Evolutionary conservation across 169 alveolate genomes (phyloP).

Genomic region (Amoebophrya sp.): DNA sequence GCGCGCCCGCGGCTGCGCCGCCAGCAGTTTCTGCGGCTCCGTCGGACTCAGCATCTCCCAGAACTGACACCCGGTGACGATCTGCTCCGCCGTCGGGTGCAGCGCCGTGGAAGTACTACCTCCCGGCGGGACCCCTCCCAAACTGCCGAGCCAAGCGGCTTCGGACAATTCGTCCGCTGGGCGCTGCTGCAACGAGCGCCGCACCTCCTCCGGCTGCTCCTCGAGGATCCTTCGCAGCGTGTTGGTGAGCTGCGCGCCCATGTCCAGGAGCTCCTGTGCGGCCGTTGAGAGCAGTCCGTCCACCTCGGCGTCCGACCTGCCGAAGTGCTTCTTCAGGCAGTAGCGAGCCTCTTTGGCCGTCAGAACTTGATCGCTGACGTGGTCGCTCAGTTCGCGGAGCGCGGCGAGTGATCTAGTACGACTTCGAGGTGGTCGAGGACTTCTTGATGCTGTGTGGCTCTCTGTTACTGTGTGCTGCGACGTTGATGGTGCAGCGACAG

Average conservation of each 20-base stretch:
- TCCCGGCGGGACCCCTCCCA: too few species aligned
- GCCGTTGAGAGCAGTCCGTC: not conserved
- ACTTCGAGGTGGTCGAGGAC: too few species aligned
- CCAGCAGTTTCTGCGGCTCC: not conserved
- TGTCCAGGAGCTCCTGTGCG: not conserved
- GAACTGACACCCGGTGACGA: not conserved
- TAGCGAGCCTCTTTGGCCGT: not conserved
- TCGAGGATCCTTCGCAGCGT: not conserved
- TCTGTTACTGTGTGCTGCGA: too few species aligned
- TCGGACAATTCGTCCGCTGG: too few species aligned
- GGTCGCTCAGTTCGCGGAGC: not conserved
- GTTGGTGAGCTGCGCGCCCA: not conserved
- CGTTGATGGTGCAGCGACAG: too few species aligned
- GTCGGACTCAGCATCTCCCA: not conserved
- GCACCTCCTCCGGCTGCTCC: too few species aligned
- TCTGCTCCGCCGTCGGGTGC: too few species aligned
- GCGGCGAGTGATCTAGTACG: too few species aligned
- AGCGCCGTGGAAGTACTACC: too few species aligned
- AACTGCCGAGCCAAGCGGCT: too few species aligned
- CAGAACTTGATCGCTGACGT: not conserved
- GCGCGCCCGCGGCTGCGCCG: not conserved
- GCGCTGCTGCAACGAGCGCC: too few species aligned
- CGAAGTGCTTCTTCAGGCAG: not conserved
- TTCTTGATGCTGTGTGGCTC: too few species aligned
- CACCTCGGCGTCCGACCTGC: not conserved